Base-by-base conservation (phyloP, 164 flowering plant species). In the Tinospora cordifolia region DNA sequence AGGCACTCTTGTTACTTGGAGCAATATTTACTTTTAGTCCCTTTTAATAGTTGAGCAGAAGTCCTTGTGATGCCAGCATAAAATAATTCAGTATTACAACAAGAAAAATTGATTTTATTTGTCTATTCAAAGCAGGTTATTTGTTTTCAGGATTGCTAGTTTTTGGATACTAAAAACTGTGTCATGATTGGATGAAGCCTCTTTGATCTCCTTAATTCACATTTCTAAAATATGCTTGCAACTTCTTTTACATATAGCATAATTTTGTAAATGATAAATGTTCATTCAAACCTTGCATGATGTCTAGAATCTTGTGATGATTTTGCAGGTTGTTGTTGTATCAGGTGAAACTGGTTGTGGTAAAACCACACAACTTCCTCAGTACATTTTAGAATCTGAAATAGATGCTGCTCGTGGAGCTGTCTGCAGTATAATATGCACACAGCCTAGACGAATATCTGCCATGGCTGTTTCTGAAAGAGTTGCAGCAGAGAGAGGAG, bases 261-360 rank as follows among this genome's bases (percentile, higher is more conserved):
- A 0, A 51, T 14, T 51, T 51, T 22, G 3, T 17, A 6, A 51
- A 17, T 51, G 46, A 17, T 6, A 51, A 51, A 17, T 3, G n/a
- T 6, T 51, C 21, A 51, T 5, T 51, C 19, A 14, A 1, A 17
- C 6, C 21, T 51, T 51, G 59, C 59, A 51, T 51, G n/a, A 41
- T 11, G 46, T 41, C 11, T 41, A 41, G 13, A 41, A 6, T 38
- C 22, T 63, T 74, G 19, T 74, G 40, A 69, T 76, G 62, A 65
- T 74, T 78, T 34, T 59, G 6, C 83, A 95, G 99, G 94, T 95
- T 41, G 81, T 92, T 64, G 81, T 95, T 58, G 80, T 95, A 76
- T 92, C 99, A 49, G 99, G 99, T 81, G 94, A 90, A 85, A 95
- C 99, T 81, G 99, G 99, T 54, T 95, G 99, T 86, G 99, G 99